A percentile compares a stretch with the other conserved stretches of the same genome.
These are phyloP conservation scores for Mycosphaerella sp. DNA, from an alignment of 2,329 filamentous ascomycete species.

Conservation along the genomic window DNA sequence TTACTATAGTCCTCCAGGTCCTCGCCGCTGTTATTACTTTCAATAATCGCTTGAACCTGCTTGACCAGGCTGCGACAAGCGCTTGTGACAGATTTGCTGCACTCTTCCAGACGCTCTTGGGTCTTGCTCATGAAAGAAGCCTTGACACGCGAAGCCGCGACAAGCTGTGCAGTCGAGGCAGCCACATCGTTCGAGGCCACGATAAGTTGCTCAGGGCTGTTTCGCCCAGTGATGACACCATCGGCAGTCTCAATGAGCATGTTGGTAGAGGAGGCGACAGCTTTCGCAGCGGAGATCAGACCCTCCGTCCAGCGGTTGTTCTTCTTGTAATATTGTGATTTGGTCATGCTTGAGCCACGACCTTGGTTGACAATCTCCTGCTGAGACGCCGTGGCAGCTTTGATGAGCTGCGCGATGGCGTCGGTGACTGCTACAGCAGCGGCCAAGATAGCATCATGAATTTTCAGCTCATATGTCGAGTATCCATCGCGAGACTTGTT, in stretches of 20 bases:
- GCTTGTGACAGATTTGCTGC: slow-evolving; percentile 84
- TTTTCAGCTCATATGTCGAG: slow-evolving; percentile 91
- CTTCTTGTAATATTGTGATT: slow-evolving; percentile 98
- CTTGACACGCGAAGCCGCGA: slow-evolving; percentile 92
- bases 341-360: slow-evolving; percentile 64
- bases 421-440: slow-evolving; percentile 89
- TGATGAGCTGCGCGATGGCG: slow-evolving; percentile 89
- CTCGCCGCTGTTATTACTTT: slow-evolving; percentile 69
- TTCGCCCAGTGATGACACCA: slow-evolving; percentile 84
- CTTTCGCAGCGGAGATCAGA: slow-evolving; percentile 93
- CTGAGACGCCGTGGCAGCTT: slow-evolving; percentile 86
- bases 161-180: slow-evolving; percentile 90
- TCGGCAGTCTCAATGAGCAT: slow-evolving; percentile 97
- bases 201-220: slow-evolving; percentile 93
- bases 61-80: slow-evolving; percentile 83
- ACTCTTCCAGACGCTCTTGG: slow-evolving; percentile 83
- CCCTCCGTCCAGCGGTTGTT: slow-evolving; percentile 99
- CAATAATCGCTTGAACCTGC: slow-evolving; percentile 92
- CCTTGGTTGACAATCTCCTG: slow-evolving; percentile 95
- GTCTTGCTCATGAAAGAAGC: slow-evolving; percentile 97
- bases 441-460: slow-evolving; percentile 91
- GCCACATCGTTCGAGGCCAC: slow-evolving; percentile 97
- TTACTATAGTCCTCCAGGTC: slow-evolving; percentile 73
- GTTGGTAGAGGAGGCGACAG: slow-evolving; percentile 82
- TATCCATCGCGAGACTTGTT: slow-evolving; percentile 96